Conservation (phyloP, 345 rosid genomes). For the Sisymbrium irio region DNA sequence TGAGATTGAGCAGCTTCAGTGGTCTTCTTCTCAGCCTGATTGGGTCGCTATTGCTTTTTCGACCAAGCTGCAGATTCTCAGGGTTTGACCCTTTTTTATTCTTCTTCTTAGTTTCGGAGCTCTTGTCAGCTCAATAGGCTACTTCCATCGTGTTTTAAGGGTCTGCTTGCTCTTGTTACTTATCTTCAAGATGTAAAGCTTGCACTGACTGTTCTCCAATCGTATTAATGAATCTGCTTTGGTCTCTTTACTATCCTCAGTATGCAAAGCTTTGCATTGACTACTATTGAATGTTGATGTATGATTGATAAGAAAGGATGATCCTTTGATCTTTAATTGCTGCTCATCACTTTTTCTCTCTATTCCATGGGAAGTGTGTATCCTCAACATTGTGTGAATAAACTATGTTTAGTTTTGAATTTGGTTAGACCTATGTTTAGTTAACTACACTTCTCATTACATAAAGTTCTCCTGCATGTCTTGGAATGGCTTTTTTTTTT, state of each 20-base stretch:
- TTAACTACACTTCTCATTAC: not conserved
- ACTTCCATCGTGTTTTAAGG: not conserved
- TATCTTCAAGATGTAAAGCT: conserved; percentile 26
- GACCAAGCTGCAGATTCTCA: conserved; percentile 87
- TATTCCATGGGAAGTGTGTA: not conserved
- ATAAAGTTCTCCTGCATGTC: not conserved
- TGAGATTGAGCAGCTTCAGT: conserved; percentile 92
- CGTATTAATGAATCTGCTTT: conserved; percentile 1
- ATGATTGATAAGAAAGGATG: conserved; percentile 14
- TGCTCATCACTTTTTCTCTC: not conserved
- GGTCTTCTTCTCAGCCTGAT: conserved; percentile 97
- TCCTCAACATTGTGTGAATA: not conserved
- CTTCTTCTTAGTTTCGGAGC: not conserved
- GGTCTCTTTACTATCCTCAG: conserved; percentile 14
- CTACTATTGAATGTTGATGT: not conserved
- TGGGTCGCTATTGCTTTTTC: conserved; percentile 99
- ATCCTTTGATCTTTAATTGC: conserved; percentile 1
- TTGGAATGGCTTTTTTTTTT: not conserved
- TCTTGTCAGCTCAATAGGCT: not conserved
- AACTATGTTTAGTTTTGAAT: not conserved
- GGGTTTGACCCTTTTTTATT: conserved; percentile 52
- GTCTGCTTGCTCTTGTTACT: conserved; percentile 17
- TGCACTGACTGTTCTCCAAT: too few relatives aligned
- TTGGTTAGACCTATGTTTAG: conserved; percentile 3
- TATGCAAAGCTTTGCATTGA: conserved; percentile 26